Percentiles rank a stretch among this genome's conserved stretches.
Conservation (phyloP, 2,329 filamentous ascomycete species). For the Colletotrichum horii region DNA sequence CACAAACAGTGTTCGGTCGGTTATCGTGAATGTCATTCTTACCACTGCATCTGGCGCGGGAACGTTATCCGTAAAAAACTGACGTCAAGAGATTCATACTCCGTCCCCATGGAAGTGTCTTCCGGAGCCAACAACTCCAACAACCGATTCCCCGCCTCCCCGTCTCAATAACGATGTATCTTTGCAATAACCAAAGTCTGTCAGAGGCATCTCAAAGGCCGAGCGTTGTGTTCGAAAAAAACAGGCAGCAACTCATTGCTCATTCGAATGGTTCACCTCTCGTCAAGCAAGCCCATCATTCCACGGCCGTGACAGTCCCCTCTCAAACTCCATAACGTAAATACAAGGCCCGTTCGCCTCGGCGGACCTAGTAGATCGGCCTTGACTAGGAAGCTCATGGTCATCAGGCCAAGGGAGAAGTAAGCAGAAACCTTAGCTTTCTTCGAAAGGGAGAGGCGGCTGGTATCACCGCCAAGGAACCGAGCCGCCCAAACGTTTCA, state of each 20-base stretch:
- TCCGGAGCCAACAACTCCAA: not conserved
- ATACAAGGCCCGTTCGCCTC: not conserved
- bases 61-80: not conserved
- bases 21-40: accelerated
- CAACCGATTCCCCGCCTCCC: not conserved
- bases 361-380: not conserved
- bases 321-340: not conserved
- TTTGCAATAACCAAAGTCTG: accelerated
- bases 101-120: not conserved
- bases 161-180: not conserved
- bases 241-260: not conserved
- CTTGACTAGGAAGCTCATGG: not conserved
- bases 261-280: not conserved
- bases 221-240: not conserved
- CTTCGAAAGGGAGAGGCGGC: not conserved
- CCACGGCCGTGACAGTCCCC: not conserved
- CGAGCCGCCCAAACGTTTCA: not conserved
- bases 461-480: not conserved
- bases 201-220: not conserved
- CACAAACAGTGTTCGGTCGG: not conserved
- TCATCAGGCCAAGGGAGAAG: not conserved
- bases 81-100: accelerated
- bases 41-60: not conserved
- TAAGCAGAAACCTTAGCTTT: accelerated
- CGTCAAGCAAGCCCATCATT: accelerated